These are phyloP conservation scores for Hypoxylon sp. DNA, from an alignment of 2,329 filamentous ascomycete genomes.

Conservation along the genomic window DNA sequence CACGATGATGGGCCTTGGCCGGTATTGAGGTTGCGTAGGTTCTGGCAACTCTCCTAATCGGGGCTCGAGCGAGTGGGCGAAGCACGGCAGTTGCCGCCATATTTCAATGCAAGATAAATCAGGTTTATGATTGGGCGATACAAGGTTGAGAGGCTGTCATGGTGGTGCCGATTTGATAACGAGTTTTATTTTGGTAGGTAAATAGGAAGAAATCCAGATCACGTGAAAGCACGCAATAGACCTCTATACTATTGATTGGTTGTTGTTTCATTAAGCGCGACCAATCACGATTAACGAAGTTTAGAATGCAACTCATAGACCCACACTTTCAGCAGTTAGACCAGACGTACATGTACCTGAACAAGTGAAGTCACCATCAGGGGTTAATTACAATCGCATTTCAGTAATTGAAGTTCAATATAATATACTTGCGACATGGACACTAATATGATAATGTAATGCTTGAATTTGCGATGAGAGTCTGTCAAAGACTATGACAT, in stretches of 20 bases:
- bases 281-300: constrained; percentile 20
- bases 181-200: constrained; percentile 15
- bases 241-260: constrained; percentile 3
- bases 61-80: constrained; percentile 44
- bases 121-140: constrained; percentile 29
- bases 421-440: neutral
- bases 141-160: constrained; percentile 12
- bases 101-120: constrained; percentile 5
- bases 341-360: no score
- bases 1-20: constrained; percentile 66
- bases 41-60: constrained; percentile 39
- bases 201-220: constrained; percentile 24
- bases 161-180: constrained; percentile 21
- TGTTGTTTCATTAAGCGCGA: constrained; percentile 16
- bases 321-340: neutral
- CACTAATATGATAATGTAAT: no score
- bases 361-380: neutral
- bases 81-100: constrained; percentile 38
- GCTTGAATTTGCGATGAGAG: no score
- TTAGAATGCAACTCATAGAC: neutral
- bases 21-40: constrained; percentile 52
- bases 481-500: no score
- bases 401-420: neutral
- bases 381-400: neutral
- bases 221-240: constrained; percentile 45